Conservation (phyloP, 202 grass and related monocot species). For the Dendrocalamus latiflorus region DNA sequence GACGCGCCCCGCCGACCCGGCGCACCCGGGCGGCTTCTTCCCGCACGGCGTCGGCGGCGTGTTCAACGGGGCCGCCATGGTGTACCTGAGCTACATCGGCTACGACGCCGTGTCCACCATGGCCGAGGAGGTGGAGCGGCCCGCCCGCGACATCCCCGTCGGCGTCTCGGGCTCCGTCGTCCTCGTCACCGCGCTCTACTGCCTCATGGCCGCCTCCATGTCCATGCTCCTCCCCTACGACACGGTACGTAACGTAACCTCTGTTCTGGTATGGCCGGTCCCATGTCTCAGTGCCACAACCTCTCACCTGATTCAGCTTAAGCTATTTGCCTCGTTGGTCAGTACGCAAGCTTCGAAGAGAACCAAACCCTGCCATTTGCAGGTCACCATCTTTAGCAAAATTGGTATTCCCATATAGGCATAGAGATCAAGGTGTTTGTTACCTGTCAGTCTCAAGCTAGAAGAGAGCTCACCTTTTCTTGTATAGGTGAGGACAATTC, state of each 20-base stretch:
- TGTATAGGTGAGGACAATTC: background rate
- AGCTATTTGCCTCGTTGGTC: background rate
- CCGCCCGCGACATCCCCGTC: constrained; percentile 67
- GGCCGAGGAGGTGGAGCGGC: constrained; percentile 86
- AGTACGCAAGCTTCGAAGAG: background rate
- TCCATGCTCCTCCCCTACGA: constrained; percentile 94
- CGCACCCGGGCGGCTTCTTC: constrained; percentile 59
- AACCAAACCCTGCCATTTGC: background rate
- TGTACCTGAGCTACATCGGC: constrained; percentile 96
- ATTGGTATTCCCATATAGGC: background rate
- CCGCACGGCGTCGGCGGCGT: constrained; percentile 63
- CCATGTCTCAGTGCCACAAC: background rate
- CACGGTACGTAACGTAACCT: constrained; percentile 32
- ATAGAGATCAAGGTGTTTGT: background rate
- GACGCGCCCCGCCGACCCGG: constrained; percentile 49
- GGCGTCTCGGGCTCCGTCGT: constrained; percentile 84
- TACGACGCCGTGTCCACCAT: constrained; percentile 98
- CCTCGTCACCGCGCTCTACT: constrained; percentile 78
- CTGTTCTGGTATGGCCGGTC: background rate
- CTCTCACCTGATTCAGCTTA: background rate
- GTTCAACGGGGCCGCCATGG: constrained; percentile 85
- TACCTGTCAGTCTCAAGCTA: background rate
- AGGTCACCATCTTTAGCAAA: background rate
- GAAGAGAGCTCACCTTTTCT: no score
- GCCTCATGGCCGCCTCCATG: constrained; percentile 96